phyloP scores from a whole-genome alignment of 352 stramenopile genomes.

The Globisporangium perplexum region DNA sequence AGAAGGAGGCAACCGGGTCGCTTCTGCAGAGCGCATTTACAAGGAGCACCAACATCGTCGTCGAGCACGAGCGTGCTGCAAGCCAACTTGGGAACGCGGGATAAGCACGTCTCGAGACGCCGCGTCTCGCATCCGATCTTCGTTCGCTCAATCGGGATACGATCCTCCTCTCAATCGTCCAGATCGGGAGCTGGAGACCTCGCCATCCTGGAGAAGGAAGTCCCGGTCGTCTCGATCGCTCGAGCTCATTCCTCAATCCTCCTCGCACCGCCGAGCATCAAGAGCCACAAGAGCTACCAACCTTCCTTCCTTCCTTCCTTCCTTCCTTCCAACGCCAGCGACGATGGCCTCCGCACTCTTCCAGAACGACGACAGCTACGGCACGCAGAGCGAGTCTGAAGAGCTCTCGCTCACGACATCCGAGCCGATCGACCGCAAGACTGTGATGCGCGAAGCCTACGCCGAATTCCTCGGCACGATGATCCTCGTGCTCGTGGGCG shows the following conservation, averaged over 20 bases:
- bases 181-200: too few species aligned
- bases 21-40: too few species aligned
- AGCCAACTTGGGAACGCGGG: too few species aligned
- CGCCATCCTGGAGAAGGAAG: too few species aligned
- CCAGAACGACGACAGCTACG: slow-evolving; percentile 18
- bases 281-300: background rate
- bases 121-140: too few species aligned
- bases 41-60: too few species aligned
- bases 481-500: slow-evolving; percentile 52
- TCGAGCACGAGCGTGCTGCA: too few species aligned
- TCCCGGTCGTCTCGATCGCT: background rate
- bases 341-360: slow-evolving; percentile 31
- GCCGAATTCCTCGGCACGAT: slow-evolving; percentile 55
- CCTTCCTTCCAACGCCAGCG: background rate
- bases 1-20: too few species aligned
- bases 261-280: background rate
- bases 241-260: background rate
- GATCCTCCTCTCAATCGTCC: too few species aligned
- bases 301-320: too few species aligned
- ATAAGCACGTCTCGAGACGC: too few species aligned
- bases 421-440: slow-evolving; percentile 26
- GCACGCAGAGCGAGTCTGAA: slow-evolving; percentile 23
- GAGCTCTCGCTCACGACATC: slow-evolving; percentile 46
- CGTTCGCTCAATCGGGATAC: too few species aligned
- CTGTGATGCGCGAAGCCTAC: slow-evolving; percentile 23